Evolutionary conservation across 495 filamentous ascomycete genomes (phyloP).

Genomic region (Cenococcum geophilum): DNA sequence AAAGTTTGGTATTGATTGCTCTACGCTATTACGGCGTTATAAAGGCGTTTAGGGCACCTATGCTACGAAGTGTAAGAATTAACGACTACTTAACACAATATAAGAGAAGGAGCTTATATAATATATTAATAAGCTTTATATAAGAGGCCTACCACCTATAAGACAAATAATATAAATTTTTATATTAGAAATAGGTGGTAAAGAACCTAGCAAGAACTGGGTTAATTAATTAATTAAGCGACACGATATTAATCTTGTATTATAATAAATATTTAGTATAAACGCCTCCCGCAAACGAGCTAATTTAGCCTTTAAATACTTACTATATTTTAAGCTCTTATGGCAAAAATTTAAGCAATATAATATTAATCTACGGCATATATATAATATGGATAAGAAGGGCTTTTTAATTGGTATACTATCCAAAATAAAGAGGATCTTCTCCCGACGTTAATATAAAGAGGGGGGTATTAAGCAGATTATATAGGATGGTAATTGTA

Average conservation of each 20-base stretch:
- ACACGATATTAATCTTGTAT: neutral
- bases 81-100: neutral
- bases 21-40: neutral
- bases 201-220: neutral
- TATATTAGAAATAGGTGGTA: no score
- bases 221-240: neutral
- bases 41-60: neutral
- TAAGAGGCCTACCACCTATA: no score
- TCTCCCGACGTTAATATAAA: neutral
- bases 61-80: neutral
- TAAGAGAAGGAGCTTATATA: neutral
- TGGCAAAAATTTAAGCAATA: neutral
- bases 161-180: no score
- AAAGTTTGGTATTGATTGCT: neutral
- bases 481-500: no score
- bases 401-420: neutral
- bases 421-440: neutral
- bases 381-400: no score
- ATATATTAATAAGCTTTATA: neutral
- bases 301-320: neutral
- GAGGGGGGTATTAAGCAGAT: neutral
- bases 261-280: neutral
- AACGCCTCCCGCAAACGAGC: neutral
- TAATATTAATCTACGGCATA: neutral
- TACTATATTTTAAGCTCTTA: neutral